A percentile compares a stretch with the other conserved stretches of the same genome.
These are phyloP conservation scores for Fusarium sp. DNA, from an alignment of 2,329 filamentous ascomycete genomes.

Conservation along the genomic window DNA sequence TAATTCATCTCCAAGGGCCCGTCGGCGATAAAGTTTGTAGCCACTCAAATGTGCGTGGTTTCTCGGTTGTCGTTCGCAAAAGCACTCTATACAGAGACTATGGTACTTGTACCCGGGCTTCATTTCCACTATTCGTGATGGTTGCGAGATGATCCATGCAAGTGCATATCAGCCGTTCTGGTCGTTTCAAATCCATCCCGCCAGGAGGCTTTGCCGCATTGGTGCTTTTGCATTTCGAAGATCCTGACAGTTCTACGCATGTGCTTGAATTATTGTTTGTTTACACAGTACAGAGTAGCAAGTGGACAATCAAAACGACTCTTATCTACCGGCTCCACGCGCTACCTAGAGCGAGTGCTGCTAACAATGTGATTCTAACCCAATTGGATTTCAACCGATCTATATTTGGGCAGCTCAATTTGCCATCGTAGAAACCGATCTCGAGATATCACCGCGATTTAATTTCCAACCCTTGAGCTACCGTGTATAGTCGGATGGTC, in stretches of 20 bases:
- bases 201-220: not conserved
- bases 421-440: conserved; percentile 5
- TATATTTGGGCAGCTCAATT: conserved; percentile 21
- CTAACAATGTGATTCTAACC: conserved; percentile 3
- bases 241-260: conserved; percentile 3
- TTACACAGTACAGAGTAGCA: not conserved
- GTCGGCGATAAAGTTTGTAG: conserved; percentile 18
- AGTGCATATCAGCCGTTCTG: not conserved
- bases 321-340: conserved; percentile 18
- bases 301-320: conserved; percentile 7
- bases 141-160: conserved; percentile 30
- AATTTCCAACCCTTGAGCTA: conserved; percentile 28
- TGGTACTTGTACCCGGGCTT: conserved; percentile 19
- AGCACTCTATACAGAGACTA: not conserved
- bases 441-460: conserved; percentile 3
- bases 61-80: conserved; percentile 8
- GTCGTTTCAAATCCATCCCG: conserved; percentile 7
- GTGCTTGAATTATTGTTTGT: conserved; percentile 1
- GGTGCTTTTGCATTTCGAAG: conserved; percentile 6
- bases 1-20: conserved; percentile 7
- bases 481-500: conserved; percentile 8
- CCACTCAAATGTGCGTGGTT: conserved; percentile 10
- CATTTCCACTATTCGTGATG: conserved; percentile 43
- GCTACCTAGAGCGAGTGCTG: not conserved
- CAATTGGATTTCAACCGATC: conserved; percentile 10